Evolutionary conservation across 495 filamentous ascomycete genomes (phyloP).

Genomic region (Hypoxylon crocopeplum): DNA sequence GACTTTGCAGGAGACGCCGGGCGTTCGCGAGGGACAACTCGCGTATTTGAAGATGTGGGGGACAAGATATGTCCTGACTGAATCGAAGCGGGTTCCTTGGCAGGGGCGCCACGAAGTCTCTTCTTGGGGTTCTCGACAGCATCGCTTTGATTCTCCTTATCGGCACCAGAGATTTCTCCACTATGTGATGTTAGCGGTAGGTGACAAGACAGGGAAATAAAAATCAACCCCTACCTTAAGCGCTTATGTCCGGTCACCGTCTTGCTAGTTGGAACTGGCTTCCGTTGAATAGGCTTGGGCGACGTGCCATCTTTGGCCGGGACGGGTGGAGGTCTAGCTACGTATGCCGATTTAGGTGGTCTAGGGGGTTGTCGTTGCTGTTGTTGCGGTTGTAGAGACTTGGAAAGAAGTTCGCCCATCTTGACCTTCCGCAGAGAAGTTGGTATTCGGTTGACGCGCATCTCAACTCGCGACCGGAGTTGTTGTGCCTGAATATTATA

Average conservation of each 20-base stretch:
- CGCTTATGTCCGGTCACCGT: conserved; percentile 60
- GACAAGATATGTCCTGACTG: conserved; percentile 68
- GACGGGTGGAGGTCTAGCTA: conserved; percentile 37
- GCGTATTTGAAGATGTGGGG: conserved; percentile 80
- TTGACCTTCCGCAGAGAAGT: conserved; percentile 76
- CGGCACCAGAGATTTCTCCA: conserved; percentile 67
- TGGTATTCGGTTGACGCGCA: conserved; percentile 94
- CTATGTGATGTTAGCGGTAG: conserved; percentile 50
- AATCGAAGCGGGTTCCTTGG: conserved; percentile 28
- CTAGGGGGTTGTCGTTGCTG: conserved; percentile 24
- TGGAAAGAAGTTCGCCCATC: conserved; percentile 80
- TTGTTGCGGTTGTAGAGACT: conserved; percentile 33
- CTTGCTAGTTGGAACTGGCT: conserved; percentile 36
- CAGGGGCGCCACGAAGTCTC: conserved; percentile 39
- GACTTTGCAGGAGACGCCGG: conserved; percentile 48
- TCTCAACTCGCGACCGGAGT: conserved; percentile 84
- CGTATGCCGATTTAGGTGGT: conserved; percentile 34
- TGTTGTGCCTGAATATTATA: conserved; percentile 87
- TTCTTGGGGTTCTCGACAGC: conserved; percentile 62
- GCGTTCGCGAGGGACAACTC: conserved; percentile 59
- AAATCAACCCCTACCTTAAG: conserved; percentile 61
- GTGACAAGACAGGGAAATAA: neutral
- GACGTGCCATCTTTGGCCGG: conserved; percentile 37
- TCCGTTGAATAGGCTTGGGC: conserved; percentile 34
- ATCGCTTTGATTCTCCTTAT: conserved; percentile 76